A percentile compares a stretch with the other conserved stretches of the same genome.
Evolutionary conservation across 345 rosid species (phyloP).

Genomic region (Eucalyptus erythrocorys): DNA sequence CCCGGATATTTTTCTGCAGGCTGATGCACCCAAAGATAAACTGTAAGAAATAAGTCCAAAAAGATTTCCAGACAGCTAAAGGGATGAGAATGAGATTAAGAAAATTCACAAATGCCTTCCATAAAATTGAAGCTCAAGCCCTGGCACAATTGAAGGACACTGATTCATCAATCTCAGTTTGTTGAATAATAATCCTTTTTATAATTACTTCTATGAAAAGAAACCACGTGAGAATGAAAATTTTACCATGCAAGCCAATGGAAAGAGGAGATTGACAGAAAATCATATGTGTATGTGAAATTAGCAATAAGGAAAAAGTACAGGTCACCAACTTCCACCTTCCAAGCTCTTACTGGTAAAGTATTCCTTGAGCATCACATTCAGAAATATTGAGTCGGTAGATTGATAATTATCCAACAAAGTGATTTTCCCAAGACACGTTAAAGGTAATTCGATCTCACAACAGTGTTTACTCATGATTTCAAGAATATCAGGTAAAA

Average conservation of each 20-base stretch:
- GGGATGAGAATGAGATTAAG: background rate
- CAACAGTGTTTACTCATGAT: background rate
- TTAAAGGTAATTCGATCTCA: background rate
- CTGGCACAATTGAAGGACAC: background rate
- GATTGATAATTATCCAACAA: background rate
- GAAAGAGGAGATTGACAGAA: background rate
- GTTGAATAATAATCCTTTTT: background rate
- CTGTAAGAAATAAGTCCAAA: background rate
- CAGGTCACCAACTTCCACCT: background rate
- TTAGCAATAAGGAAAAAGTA: background rate
- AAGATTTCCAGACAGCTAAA: background rate
- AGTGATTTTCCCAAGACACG: background rate
- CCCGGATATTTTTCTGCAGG: constrained; percentile 25
- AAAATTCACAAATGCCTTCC: background rate
- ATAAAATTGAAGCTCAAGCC: background rate
- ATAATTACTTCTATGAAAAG: background rate
- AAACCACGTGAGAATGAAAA: background rate
- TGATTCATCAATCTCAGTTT: background rate
- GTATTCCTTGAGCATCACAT: background rate
- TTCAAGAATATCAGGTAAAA: background rate
- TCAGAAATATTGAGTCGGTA: background rate
- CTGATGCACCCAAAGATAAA: background rate
- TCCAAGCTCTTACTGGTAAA: background rate
- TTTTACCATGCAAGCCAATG: background rate
- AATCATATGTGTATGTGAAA: background rate